Base-by-base conservation (phyloP, 305 asterid species). In the Fraxinus latifolia region DNA sequence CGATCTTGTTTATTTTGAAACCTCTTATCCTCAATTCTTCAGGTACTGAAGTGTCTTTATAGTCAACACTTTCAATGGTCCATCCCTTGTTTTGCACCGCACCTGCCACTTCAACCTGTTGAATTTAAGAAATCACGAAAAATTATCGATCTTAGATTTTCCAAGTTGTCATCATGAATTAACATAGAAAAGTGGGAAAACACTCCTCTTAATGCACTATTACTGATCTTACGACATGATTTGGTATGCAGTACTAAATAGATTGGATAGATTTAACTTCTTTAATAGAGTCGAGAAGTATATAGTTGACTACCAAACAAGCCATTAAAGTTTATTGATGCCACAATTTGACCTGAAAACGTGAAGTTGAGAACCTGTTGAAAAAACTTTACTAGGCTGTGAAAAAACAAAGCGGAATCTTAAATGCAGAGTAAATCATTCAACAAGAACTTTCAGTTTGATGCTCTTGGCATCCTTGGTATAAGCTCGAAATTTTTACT, bases 11-110 rank as follows among this genome's bases (percentile, higher is more conserved):
- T 75, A 93, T 89, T 81, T 84, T 89, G 89, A 93, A 94, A 58
- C 98, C 98, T 77, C 99, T 90, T 85, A 94, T 95, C 82, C 99
- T 91, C 82, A 92, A 89, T 82, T 95, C 98, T 85, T 96, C 99
- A 12, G 94, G 92, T 77, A 77, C 82, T 3, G 95, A 87, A 79
- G 90, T 85, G 78, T 92, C 94, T 85, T 87, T 90, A 33, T 60
- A 87, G 81, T 94, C 96, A 27, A 96, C 94, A 11, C 82, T 82
- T 83, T 96, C 97, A 27, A 92, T 86, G 27, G 70, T 78, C 96
- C 98, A 94, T 31, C 99, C 98, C 17, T 89, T 91, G 83, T 95
- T 95, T 62, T 92, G 91, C 77, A 95, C 90, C 0, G 81, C 32
- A 36, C 96, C 95, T 55, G 91, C 90, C 39, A 89, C 96, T 82